A percentile compares a stretch with the other conserved stretches of the same genome.
These are phyloP conservation scores for Arctium minus DNA, from an alignment of 129 eudicot genomes.

Conservation along the genomic window DNA sequence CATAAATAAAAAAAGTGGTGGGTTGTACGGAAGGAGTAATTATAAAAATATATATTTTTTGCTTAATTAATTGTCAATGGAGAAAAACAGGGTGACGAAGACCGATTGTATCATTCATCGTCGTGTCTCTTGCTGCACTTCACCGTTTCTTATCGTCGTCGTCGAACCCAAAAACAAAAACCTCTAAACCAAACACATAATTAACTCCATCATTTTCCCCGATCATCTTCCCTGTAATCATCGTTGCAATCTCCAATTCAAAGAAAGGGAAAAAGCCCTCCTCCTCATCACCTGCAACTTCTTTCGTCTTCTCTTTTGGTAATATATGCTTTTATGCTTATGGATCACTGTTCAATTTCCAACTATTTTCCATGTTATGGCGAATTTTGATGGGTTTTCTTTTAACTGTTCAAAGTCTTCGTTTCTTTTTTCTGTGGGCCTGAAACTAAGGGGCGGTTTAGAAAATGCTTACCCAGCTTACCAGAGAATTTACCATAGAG, in stretches of 20 bases:
- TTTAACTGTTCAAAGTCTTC: neutral
- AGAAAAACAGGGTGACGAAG: neutral
- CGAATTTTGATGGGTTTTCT: conserved; percentile 2
- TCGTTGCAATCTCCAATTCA: neutral
- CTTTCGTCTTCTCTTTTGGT: neutral
- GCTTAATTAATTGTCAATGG: neutral
- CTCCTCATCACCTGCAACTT: neutral
- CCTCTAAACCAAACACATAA: neutral
- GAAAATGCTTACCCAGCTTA: too few relatives aligned
- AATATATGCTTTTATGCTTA: neutral
- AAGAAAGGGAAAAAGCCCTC: neutral
- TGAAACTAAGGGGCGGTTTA: too few relatives aligned
- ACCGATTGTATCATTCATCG: conserved; percentile 6
- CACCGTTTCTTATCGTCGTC: neutral
- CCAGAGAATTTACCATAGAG: too few relatives aligned
- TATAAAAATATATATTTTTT: neutral
- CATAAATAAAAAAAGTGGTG: neutral
- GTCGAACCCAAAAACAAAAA: conserved; percentile 8
- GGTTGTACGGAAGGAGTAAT: neutral
- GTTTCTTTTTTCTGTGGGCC: neutral
- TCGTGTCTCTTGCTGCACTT: neutral
- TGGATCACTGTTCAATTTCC: neutral
- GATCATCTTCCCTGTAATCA: conserved; percentile 3
- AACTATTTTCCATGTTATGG: neutral
- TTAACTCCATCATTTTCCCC: neutral